Evolutionary conservation across 345 rosid species (phyloP).

Genomic region (Rhizophora apiculata): DNA sequence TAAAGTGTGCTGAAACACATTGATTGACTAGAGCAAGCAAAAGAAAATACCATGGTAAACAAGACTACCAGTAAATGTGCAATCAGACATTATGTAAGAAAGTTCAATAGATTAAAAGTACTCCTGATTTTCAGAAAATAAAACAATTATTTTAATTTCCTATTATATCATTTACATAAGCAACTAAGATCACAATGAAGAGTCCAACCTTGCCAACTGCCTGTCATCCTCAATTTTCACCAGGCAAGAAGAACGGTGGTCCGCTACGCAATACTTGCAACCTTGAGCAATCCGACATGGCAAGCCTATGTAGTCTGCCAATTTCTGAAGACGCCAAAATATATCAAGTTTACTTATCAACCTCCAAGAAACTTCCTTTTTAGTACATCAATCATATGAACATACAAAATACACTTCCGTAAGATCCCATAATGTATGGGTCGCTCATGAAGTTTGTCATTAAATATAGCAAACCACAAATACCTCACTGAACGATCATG

Average conservation of each 20-base stretch:
- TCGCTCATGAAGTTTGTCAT: constrained; percentile 1
- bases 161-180: neutral
- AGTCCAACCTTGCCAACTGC: constrained; percentile 56
- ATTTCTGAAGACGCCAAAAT: constrained; percentile 55
- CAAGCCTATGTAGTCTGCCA: constrained; percentile 91
- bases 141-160: no score
- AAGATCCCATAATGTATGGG: neutral
- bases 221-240: constrained; percentile 80
- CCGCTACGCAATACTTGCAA: constrained; percentile 79
- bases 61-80: no score
- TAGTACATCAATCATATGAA: neutral
- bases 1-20: neutral
- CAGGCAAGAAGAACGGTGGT: constrained; percentile 87
- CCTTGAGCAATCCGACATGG: constrained; percentile 98
- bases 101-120: neutral
- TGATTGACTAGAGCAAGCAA: no score
- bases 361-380: neutral
- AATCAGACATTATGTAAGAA: neutral
- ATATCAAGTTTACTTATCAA: constrained; percentile 11
- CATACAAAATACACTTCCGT: no score
- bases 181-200: neutral
- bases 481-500: constrained; percentile 14
- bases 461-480: constrained; percentile 1
- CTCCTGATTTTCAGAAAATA: neutral
- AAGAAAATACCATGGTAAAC: no score